A percentile compares a stretch with the other conserved stretches of the same genome.
These are phyloP conservation scores for Collybiopsis luxurians DNA, from an alignment of 768 basidiomycete genomes.

Conservation along the genomic window DNA sequence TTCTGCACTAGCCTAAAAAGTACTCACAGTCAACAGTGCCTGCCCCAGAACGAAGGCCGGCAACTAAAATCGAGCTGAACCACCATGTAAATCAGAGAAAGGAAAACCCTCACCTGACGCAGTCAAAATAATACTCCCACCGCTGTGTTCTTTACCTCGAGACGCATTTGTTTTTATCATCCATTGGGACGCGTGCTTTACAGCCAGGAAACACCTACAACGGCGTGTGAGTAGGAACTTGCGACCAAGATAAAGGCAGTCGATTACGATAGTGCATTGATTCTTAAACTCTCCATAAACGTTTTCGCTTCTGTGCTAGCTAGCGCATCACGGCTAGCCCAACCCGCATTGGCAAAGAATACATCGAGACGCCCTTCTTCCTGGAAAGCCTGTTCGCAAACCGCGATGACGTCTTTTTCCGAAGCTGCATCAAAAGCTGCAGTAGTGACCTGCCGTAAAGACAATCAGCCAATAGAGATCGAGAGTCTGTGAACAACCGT, in stretches of 20 bases:
- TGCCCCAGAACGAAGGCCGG: conserved; percentile 80
- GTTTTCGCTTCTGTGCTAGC: conserved; percentile 55
- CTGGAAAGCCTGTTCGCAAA: conserved; percentile 70
- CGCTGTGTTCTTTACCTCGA: conserved; percentile 62
- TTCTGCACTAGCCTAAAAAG: conserved; percentile 16
- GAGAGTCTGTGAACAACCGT: neutral
- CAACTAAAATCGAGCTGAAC: conserved; percentile 43
- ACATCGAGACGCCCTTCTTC: conserved; percentile 89
- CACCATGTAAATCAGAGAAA: neutral
- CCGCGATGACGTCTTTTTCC: conserved; percentile 58
- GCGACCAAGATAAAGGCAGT: neutral
- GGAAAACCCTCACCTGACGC: conserved; percentile 61
- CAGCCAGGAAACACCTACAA: conserved; percentile 82
- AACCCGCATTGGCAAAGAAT: conserved; percentile 93
- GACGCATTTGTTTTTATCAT: conserved; percentile 70
- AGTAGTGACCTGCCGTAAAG: conserved; percentile 62
- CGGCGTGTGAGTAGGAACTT: neutral
- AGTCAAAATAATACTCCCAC: conserved; percentile 86
- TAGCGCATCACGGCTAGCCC: conserved; percentile 53
- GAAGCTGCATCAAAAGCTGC: conserved; percentile 84
- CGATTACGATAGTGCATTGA: conserved; percentile 66
- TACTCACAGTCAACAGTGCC: conserved; percentile 78
- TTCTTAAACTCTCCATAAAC: conserved; percentile 74
- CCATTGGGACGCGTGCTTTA: conserved; percentile 81
- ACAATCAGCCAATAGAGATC: neutral